phyloP scores from a whole-genome alignment of 2,329 filamentous ascomycete genomes.

The Monilinia fructigena region DNA sequence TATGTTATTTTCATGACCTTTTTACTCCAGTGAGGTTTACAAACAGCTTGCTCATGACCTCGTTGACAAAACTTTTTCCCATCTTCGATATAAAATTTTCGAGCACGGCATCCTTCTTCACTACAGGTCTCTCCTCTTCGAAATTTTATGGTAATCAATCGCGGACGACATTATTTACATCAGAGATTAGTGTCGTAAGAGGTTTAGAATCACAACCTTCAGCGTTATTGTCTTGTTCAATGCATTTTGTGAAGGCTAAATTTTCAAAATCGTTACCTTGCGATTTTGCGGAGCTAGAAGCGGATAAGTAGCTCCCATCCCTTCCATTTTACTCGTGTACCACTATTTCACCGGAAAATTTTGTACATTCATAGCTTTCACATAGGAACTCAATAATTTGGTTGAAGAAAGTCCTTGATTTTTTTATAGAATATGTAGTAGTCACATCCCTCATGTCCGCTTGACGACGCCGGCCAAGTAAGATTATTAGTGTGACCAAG shows the following conservation, averaged over 20 bases:
- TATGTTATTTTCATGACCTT: conserved; percentile 29
- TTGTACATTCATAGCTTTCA: background rate
- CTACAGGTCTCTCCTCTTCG: conserved; percentile 50
- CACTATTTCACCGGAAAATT: background rate
- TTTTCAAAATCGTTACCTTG: background rate
- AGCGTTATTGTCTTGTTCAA: background rate
- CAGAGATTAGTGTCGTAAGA: too few relatives aligned
- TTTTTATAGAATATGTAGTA: conserved; percentile 38
- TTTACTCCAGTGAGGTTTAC: background rate
- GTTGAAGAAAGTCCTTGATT: conserved; percentile 33
- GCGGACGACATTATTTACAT: conserved; percentile 34
- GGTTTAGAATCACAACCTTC: background rate
- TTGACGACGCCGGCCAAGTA: conserved; percentile 41
- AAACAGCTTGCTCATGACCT: conserved; percentile 62
- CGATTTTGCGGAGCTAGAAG: conserved; percentile 9
- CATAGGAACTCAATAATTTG: background rate
- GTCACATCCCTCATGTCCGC: conserved; percentile 37
- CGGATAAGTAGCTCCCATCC: background rate
- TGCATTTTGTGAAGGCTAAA: background rate
- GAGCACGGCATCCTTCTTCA: conserved; percentile 60
- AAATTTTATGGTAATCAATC: conserved; percentile 42
- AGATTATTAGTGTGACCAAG: conserved; percentile 44
- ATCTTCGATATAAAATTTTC: conserved; percentile 58
- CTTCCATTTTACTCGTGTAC: background rate
- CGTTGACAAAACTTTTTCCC: conserved; percentile 64